Evolutionary conservation across 768 basidiomycete genomes (phyloP), one percentile per base, ranked within the genome.

Genomic region (Amanita fuliginea): DNA sequence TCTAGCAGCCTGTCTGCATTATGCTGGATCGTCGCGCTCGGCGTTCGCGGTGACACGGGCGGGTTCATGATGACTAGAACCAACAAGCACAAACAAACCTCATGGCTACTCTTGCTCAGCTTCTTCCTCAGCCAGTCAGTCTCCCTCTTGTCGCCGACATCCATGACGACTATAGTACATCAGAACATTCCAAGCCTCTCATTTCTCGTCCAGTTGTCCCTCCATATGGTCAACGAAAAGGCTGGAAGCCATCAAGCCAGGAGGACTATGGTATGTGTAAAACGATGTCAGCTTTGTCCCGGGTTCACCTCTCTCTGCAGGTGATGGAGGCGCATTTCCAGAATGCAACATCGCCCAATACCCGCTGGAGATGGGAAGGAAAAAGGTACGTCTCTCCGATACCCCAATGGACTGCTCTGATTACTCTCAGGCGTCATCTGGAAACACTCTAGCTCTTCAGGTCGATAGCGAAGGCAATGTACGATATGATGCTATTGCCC

Each of bases 321-420:
- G 81, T 51, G 84, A 90, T 60, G 89, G 91, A 55, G 91, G 90
- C 56, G 73, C 91, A 49, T 90, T 83, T 66, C 92, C 92, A 3
- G 92, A 99, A 70, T 97, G 94, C 64, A 92, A 94, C 75, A 71
- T 95, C 46, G 96, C 96, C 5, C 95, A 99, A 64, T 99, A 96
- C 70, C 95, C 95, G 9, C 65, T 98, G 54, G 90, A 91, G 50
- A 83, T 99, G 77, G 95, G 95, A 49, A 78, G 80, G 68, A 96
- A 96, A 77, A 94, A 94, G 80, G 92, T 84, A 46, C 54, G 80
- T 61, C 13, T 24, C 42, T 8, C 14, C n/a, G 26, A 16, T 30
- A n/a, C 21, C 43, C 26, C 13, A 18, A 4, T 47, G 6, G 28
- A 10, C 6, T 43, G 51, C 34, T 54, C 21, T 41, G 13, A 54